Evolutionary conservation across 2,329 filamentous ascomycete genomes (phyloP).

Genomic region (Cordyceps tenuipes): DNA sequence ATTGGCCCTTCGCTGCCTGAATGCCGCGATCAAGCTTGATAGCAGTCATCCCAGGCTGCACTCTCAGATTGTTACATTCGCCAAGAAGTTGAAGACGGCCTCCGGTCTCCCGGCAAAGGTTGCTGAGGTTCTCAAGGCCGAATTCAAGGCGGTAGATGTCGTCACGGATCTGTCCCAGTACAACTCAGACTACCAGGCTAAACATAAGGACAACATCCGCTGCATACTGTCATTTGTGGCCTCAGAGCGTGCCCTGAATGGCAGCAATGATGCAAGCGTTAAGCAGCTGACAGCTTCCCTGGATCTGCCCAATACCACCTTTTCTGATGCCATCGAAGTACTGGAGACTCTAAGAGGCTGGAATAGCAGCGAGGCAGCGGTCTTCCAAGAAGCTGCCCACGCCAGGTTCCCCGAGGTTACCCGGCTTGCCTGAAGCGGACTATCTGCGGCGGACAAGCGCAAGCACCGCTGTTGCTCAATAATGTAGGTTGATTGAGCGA

Average conservation of each 20-base stretch:
- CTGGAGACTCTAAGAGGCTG: slow-evolving; percentile 37
- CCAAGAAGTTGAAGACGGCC: slow-evolving; percentile 48
- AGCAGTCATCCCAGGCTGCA: slow-evolving; percentile 63
- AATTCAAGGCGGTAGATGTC: slow-evolving; percentile 54
- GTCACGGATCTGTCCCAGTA: slow-evolving; percentile 47
- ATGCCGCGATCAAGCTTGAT: slow-evolving; percentile 63
- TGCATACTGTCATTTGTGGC: slow-evolving; percentile 58
- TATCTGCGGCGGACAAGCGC: background rate
- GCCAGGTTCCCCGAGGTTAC: slow-evolving; percentile 44
- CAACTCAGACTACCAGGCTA: slow-evolving; percentile 58
- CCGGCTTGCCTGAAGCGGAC: slow-evolving; percentile 26
- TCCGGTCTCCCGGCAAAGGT: slow-evolving; percentile 55
- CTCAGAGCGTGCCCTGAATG: slow-evolving; percentile 50
- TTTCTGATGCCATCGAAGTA: slow-evolving; percentile 46
- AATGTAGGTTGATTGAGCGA: background rate
- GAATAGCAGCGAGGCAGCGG: slow-evolving; percentile 39
- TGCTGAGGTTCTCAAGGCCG: slow-evolving; percentile 58
- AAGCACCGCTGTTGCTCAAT: background rate
- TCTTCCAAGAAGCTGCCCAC: slow-evolving; percentile 40
- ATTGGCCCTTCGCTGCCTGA: slow-evolving; percentile 78
- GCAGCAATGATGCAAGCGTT: slow-evolving; percentile 48
- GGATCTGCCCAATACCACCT: slow-evolving; percentile 38
- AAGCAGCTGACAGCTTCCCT: slow-evolving; percentile 55
- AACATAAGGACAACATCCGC: slow-evolving; percentile 52
- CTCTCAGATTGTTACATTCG: slow-evolving; percentile 64